Evolutionary conservation across 495 filamentous ascomycete species (phyloP), one percentile per base, ranked within the genome.

Genomic region (Penicillium egyptiacum): DNA sequence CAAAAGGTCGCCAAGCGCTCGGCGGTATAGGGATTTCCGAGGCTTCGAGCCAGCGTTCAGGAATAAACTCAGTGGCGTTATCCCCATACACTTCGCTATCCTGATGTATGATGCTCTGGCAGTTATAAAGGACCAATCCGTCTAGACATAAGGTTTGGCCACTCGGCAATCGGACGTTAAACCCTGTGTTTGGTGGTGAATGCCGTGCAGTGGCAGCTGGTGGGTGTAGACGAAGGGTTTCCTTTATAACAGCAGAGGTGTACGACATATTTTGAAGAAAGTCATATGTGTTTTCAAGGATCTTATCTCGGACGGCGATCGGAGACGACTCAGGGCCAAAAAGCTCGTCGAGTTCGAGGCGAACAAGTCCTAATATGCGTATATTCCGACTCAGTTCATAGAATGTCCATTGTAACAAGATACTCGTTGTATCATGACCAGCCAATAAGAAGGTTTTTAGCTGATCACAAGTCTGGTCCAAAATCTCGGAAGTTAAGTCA

Each of bases 371-470:
- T 10, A 80, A 63, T 2, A 65, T 73, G 1, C 58, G 55, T 0
- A 80, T 81, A 11, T 79, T 69, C 2, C 69, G 64, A 0, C 74
- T 74, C 14, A 88, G 74, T 45, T 82, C 70, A 63, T 84, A 79
- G 42, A 78, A 74, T 0, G 63, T 55, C 61, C 68, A 70, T 44
- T 68, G 60, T 10, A 79, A 42, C 0, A 69, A 51, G 30, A 68
- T 69, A 61, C 76, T 78, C 53, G 72, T 74, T 25, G 73, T 70
- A 44, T 74, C 70, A 50, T 70, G 67, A n/a, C 68, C 68, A 11
- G 62, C 65, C 35, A 80, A 65, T 19, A 71, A 56, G 58, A 72
- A 76, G 11, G 57, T 50, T 16, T 59, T 61, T 10, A 69, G 49
- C 52, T 73, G 68, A 25, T 69, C 60, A 51, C 58, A 58, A 2